These are phyloP conservation scores for Cornus controversa DNA, from an alignment of 148 eudicot species.

Conservation along the genomic window DNA sequence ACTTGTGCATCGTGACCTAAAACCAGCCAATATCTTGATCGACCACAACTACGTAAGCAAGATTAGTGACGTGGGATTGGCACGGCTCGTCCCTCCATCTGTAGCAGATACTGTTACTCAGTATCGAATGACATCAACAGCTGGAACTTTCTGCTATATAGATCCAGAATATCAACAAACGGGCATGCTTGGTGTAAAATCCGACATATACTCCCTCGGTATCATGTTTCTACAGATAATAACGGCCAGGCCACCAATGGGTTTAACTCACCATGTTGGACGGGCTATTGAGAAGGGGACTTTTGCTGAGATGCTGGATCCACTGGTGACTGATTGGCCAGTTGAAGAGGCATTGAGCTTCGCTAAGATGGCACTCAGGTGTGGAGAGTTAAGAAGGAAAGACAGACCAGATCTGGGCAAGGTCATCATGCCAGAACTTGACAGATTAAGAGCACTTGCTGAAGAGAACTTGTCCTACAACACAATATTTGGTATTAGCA, in stretches of 20 bases:
- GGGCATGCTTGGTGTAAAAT: conserved; percentile 85
- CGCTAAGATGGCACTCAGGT: conserved; percentile 62
- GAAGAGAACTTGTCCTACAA: conserved; percentile 41
- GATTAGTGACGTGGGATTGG: conserved; percentile 89
- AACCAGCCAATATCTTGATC: conserved; percentile 82
- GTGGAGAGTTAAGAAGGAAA: conserved; percentile 74
- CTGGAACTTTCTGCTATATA: conserved; percentile 93
- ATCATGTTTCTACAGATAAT: conserved; percentile 75
- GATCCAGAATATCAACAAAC: conserved; percentile 98
- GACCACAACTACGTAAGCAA: conserved; percentile 83
- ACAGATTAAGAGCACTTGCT: conserved; percentile 50
- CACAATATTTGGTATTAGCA: conserved; percentile 20
- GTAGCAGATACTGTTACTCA: conserved; percentile 77
- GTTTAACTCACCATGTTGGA: conserved; percentile 65
- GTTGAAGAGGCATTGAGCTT: conserved; percentile 59
- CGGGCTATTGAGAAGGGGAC: conserved; percentile 64
- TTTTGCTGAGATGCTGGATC: conserved; percentile 59
- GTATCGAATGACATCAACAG: conserved; percentile 83
- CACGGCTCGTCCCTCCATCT: conserved; percentile 84
- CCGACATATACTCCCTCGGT: conserved; percentile 84
- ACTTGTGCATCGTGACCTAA: conserved; percentile 83
- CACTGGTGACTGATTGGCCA: conserved; percentile 72
- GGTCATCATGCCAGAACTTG: conserved; percentile 62
- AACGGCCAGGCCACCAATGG: conserved; percentile 83
- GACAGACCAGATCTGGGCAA: conserved; percentile 85